Conservation (phyloP, 257 asterid species). For the Nicotiana obtusifolia region DNA sequence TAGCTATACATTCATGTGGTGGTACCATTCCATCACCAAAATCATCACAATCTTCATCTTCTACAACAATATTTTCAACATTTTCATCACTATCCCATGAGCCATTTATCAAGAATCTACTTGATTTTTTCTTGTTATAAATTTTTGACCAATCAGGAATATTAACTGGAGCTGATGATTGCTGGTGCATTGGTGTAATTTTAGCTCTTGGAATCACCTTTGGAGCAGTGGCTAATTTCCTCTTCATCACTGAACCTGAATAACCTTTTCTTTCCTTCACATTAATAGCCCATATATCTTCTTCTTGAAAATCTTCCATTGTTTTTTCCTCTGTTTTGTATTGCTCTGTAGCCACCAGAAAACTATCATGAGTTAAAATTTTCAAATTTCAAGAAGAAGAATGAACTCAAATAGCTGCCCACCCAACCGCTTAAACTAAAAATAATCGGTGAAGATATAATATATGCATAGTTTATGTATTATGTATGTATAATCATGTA, state of each 20-base stretch:
- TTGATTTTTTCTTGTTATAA: background rate
- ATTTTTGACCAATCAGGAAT: background rate
- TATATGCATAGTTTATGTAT: no score
- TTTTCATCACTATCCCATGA: background rate
- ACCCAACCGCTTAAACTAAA: no score
- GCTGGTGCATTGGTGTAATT: background rate
- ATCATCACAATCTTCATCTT: background rate
- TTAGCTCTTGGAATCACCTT: background rate
- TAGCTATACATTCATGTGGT: constrained; percentile 21
- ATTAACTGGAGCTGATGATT: background rate
- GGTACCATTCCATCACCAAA: background rate
- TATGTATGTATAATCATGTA: no score
- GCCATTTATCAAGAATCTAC: background rate
- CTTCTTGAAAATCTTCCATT: constrained; percentile 1
- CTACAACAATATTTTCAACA: background rate
- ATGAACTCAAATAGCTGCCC: no score
- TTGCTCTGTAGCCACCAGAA: background rate
- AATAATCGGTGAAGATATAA: no score
- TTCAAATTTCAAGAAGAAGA: background rate
- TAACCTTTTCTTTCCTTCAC: no score
- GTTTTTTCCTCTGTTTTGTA: background rate
- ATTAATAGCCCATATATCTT: background rate
- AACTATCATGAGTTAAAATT: background rate
- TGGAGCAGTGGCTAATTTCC: background rate
- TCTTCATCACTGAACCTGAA: background rate